Conservation (phyloP, 2,329 filamentous ascomycete species). For the Alternaria sp. region DNA sequence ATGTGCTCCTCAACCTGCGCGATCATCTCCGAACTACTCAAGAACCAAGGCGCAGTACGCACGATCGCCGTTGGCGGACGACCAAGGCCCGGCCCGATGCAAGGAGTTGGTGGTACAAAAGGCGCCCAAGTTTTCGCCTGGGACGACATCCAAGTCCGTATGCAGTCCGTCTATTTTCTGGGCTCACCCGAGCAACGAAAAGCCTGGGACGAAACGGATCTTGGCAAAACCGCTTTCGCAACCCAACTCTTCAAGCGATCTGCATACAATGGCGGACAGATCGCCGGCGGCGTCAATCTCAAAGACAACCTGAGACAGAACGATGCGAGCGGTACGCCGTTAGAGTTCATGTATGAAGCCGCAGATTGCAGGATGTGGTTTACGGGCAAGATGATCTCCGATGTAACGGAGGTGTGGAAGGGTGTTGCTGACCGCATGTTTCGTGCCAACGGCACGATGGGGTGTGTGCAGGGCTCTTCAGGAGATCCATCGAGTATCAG, state of each 20-base stretch:
- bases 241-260: slow-evolving; percentile 41
- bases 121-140: slow-evolving; percentile 49
- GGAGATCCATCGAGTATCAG: slow-evolving; percentile 36
- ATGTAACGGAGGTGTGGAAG: slow-evolving; percentile 49
- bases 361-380: slow-evolving; percentile 52
- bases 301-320: slow-evolving; percentile 47
- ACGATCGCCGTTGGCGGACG: slow-evolving; percentile 53
- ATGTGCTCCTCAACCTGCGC: slow-evolving; percentile 57
- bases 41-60: slow-evolving; percentile 52
- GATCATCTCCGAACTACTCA: slow-evolving; percentile 54
- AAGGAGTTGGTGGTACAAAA: slow-evolving; percentile 55
- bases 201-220: slow-evolving; percentile 34
- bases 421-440: slow-evolving; percentile 47
- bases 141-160: slow-evolving; percentile 41
- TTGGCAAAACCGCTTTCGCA: slow-evolving; percentile 44
- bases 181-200: slow-evolving; percentile 38
- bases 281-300: slow-evolving; percentile 45
- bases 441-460: slow-evolving; percentile 25
- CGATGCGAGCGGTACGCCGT: slow-evolving; percentile 45
- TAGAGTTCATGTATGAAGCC: slow-evolving; percentile 52
- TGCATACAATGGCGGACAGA: slow-evolving; percentile 28
- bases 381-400: slow-evolving; percentile 43
- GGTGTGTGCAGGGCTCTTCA: slow-evolving; percentile 41
- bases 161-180: slow-evolving; percentile 41
- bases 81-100: slow-evolving; percentile 50